Evolutionary conservation across 179 eudicot species (phyloP).

Genomic region (Beta corolliflora): DNA sequence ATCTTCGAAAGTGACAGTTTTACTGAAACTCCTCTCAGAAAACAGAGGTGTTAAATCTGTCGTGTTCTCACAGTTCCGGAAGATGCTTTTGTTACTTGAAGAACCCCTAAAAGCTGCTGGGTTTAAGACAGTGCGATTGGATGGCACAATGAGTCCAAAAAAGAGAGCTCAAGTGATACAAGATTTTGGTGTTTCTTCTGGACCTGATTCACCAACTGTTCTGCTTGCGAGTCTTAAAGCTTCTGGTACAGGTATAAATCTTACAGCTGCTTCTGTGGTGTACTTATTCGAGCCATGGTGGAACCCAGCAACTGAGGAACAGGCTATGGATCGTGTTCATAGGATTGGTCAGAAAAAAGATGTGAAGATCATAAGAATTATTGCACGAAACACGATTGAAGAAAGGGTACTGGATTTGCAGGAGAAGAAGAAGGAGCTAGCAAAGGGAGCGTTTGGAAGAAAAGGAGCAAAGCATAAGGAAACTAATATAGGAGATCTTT

Average conservation of each 20-base stretch:
- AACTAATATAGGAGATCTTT: slow-evolving; percentile 60
- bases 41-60: slow-evolving; percentile 63
- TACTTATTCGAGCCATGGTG: slow-evolving; percentile 95
- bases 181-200: slow-evolving; percentile 46
- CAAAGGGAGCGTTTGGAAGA: slow-evolving; percentile 62
- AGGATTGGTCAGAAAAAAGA: slow-evolving; percentile 82
- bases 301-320: slow-evolving; percentile 95
- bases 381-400: slow-evolving; percentile 72
- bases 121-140: slow-evolving; percentile 67
- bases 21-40: slow-evolving; percentile 65
- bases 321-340: slow-evolving; percentile 92
- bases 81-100: slow-evolving; percentile 78
- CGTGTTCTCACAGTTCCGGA: slow-evolving; percentile 88
- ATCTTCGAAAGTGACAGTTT: slow-evolving; percentile 67
- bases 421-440: slow-evolving; percentile 68
- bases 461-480: slow-evolving; percentile 60
- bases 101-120: slow-evolving; percentile 76
- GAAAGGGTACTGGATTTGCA: slow-evolving; percentile 76
- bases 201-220: slow-evolving; percentile 60
- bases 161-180: slow-evolving; percentile 65
- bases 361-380: slow-evolving; percentile 72
- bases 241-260: slow-evolving; percentile 72
- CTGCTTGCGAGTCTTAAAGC: slow-evolving; percentile 87
- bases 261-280: slow-evolving; percentile 75
- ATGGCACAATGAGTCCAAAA: slow-evolving; percentile 83